Conservation (phyloP, 306 rosid species). For the Arachis stenosperma region DNA sequence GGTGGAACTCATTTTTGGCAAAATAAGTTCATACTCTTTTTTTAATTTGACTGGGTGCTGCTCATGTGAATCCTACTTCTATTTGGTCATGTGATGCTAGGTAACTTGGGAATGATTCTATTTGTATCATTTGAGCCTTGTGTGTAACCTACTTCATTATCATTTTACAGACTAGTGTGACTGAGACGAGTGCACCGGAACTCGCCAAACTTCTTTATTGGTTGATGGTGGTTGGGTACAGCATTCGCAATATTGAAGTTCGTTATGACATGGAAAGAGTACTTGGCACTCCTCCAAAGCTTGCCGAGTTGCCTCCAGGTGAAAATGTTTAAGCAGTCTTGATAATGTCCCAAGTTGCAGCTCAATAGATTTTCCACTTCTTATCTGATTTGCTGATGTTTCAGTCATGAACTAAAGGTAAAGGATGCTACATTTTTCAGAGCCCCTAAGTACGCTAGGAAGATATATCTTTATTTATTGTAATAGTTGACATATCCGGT, state of each 20-base stretch:
- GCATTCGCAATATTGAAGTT: conserved; percentile 95
- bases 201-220: conserved; percentile 88
- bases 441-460: not conserved
- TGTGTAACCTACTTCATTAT: conserved; percentile 23
- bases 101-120: not conserved
- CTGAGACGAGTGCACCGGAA: conserved; percentile 81
- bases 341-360: conserved; percentile 19
- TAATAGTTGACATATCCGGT: conserved; percentile 8
- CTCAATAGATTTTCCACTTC: conserved; percentile 28
- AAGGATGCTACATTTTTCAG: conserved; percentile 37
- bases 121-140: conserved; percentile 5
- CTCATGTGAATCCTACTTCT: not conserved
- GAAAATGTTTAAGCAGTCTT: conserved; percentile 58
- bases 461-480: not conserved
- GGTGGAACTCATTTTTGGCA: conserved; percentile 9
- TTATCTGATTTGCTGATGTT: conserved; percentile 32
- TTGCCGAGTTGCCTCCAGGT: conserved; percentile 93
- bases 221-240: conserved; percentile 97
- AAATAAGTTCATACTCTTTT: not conserved
- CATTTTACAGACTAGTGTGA: conserved; percentile 66
- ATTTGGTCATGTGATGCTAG: conserved; percentile 12
- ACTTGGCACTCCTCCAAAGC: conserved; percentile 80
- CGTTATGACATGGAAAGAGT: conserved; percentile 96
- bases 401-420: conserved; percentile 31
- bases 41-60: conserved; percentile 6